Evolutionary conservation across 352 stramenopile species (phyloP).

Genomic region (Pythium periplocum): DNA sequence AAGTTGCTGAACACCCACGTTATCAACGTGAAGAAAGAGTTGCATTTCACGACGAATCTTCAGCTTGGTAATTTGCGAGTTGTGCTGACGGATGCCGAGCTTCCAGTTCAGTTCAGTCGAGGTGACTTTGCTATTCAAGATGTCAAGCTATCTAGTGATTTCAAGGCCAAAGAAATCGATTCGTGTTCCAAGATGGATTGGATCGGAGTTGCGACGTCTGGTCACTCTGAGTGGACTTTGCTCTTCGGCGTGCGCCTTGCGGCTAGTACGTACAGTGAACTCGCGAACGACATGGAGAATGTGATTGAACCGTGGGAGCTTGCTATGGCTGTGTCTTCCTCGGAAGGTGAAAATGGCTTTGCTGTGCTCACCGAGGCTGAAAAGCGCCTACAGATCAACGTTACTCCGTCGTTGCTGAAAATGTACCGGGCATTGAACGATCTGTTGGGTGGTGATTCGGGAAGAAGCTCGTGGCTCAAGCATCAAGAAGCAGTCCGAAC

Average conservation of each 20-base stretch:
- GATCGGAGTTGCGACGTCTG: conserved; percentile 17
- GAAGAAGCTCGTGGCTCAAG: conserved; percentile 38
- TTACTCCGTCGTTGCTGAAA: conserved; percentile 42
- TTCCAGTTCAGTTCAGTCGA: conserved; percentile 25
- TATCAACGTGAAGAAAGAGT: conserved; percentile 15
- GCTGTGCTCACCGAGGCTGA: conserved; percentile 27
- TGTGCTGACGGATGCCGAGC: conserved; percentile 26
- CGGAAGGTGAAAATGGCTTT: conserved; percentile 24
- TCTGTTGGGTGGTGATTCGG: conserved; percentile 56
- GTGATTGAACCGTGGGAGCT: conserved; percentile 37
- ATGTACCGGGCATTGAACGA: conserved; percentile 77
- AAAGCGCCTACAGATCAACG: conserved; percentile 35
- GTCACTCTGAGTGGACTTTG: conserved; percentile 23
- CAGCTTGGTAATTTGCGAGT: conserved; percentile 30
- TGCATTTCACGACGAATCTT: conserved; percentile 21
- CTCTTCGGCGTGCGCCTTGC: conserved; percentile 26
- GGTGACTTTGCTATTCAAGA: conserved; percentile 30
- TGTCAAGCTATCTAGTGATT: conserved; percentile 20
- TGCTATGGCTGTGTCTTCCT: conserved; percentile 21
- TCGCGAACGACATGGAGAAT: conserved; percentile 30
- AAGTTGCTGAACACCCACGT: conserved; percentile 13
- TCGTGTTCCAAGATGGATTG: conserved; percentile 13
- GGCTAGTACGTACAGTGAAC: conserved; percentile 29
- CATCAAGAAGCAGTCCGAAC: conserved; percentile 57
- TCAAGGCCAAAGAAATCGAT: conserved; percentile 20